These are phyloP conservation scores for Firmiana major DNA, from an alignment of 345 rosid species.

Conservation along the genomic window DNA sequence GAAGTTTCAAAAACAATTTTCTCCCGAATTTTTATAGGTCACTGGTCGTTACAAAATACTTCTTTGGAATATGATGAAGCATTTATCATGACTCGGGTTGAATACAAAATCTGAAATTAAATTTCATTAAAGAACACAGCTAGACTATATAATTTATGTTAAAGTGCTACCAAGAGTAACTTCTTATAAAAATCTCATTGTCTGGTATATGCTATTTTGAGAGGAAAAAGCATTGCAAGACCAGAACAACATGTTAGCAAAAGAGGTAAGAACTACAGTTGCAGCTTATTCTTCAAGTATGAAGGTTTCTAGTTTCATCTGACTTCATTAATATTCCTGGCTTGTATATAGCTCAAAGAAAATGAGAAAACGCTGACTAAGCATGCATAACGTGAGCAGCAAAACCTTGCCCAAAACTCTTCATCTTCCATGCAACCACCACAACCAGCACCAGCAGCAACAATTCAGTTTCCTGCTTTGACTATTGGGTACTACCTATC, in stretches of 20 bases:
- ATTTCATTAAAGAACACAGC: background rate
- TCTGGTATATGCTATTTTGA: constrained; percentile 6
- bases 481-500: constrained; percentile 41
- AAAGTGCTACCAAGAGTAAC: background rate
- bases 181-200: background rate
- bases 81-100: background rate
- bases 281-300: background rate
- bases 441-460: background rate
- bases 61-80: background rate
- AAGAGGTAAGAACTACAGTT: constrained; percentile 39
- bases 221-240: constrained; percentile 60
- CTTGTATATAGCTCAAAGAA: constrained; percentile 6
- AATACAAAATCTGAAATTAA: too few species aligned
- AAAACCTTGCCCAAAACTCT: background rate
- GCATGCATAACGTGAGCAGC: background rate
- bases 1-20: too few species aligned
- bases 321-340: background rate
- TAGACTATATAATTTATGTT: background rate
- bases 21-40: too few species aligned
- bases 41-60: too few species aligned
- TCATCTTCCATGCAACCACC: background rate
- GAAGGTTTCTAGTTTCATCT: background rate
- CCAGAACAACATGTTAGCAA: constrained; percentile 50
- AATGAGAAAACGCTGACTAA: background rate
- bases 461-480: constrained; percentile 28